These are phyloP conservation scores for Rhodosporidiobolus odoratus DNA, from an alignment of 768 basidiomycete species.

Conservation along the genomic window DNA sequence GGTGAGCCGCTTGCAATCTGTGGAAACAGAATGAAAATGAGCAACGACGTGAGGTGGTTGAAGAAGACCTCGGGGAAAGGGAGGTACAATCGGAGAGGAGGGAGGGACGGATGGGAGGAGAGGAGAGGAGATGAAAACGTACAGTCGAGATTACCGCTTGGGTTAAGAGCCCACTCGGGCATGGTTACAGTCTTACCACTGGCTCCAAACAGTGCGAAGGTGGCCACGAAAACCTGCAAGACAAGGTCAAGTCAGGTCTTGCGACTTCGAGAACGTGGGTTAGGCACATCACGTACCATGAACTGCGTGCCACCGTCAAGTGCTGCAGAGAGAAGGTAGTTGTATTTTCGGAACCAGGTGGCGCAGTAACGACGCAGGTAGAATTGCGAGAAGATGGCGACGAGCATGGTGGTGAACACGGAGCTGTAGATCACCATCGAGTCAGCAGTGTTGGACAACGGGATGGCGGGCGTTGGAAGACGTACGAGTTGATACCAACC, in stretches of 20 bases:
- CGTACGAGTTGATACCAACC: slow-evolving; percentile 58
- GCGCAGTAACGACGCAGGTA: slow-evolving; percentile 55
- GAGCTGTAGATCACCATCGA: too few relatives aligned
- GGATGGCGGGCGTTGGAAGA: too few relatives aligned
- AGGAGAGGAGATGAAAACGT: not conserved
- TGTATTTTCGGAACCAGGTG: slow-evolving; percentile 58
- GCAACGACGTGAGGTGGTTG: too few relatives aligned
- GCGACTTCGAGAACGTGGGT: slow-evolving; percentile 8
- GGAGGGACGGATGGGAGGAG: not conserved
- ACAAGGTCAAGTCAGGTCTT: not conserved
- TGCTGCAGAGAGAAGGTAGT: slow-evolving; percentile 55
- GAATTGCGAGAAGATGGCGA: slow-evolving; percentile 60
- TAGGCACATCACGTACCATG: slow-evolving; percentile 50
- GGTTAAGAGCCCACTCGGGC: slow-evolving; percentile 48
- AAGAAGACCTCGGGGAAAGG: too few relatives aligned
- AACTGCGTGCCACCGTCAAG: slow-evolving; percentile 52
- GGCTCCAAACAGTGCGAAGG: slow-evolving; percentile 60
- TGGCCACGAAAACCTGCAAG: slow-evolving; percentile 53
- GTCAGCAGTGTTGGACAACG: too few relatives aligned
- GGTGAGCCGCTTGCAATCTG: too few relatives aligned
- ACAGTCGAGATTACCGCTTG: slow-evolving; percentile 54
- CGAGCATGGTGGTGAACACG: slow-evolving; percentile 53
- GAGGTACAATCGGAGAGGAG: too few relatives aligned
- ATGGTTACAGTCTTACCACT: not conserved
- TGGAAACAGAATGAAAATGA: too few relatives aligned